Conservation (phyloP, 83 land plant species). For the Thuja plicata region DNA sequence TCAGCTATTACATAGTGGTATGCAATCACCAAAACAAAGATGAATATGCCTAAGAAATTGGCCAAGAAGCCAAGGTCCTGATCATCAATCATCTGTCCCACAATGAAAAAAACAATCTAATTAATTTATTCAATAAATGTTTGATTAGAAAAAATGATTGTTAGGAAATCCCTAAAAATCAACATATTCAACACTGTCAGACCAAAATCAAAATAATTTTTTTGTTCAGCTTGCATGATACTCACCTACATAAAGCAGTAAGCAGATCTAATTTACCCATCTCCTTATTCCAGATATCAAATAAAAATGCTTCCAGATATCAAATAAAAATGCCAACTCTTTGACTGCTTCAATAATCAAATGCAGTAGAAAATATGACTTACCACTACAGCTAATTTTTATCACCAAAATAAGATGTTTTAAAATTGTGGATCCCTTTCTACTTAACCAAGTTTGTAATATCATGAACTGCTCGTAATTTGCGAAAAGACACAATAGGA, state of each 20-base stretch:
- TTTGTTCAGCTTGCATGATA: not conserved
- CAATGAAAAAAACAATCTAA: not conserved
- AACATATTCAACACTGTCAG: not conserved
- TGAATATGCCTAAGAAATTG: slow-evolving; percentile 75
- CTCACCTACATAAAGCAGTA: not conserved
- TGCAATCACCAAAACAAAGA: slow-evolving; percentile 78
- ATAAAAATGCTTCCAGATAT: not conserved
- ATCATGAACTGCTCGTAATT: not conserved
- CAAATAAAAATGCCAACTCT: not conserved
- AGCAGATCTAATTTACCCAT: not conserved
- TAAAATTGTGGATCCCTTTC: not conserved
- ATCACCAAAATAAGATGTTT: not conserved
- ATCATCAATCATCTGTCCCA: slow-evolving; percentile 81
- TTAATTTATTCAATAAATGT: not conserved
- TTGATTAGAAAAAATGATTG: not conserved
- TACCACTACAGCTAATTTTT: not conserved
- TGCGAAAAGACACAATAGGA: not conserved
- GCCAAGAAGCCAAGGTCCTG: slow-evolving; percentile 85
- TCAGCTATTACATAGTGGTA: slow-evolving; percentile 94
- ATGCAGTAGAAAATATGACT: not conserved
- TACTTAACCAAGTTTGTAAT: not conserved
- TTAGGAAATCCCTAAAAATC: not conserved
- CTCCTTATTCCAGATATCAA: not conserved
- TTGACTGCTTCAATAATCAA: not conserved
- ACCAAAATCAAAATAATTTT: not conserved